Evolutionary conservation across 768 basidiomycete genomes (phyloP).

Genomic region (Lactifluus piperatus): DNA sequence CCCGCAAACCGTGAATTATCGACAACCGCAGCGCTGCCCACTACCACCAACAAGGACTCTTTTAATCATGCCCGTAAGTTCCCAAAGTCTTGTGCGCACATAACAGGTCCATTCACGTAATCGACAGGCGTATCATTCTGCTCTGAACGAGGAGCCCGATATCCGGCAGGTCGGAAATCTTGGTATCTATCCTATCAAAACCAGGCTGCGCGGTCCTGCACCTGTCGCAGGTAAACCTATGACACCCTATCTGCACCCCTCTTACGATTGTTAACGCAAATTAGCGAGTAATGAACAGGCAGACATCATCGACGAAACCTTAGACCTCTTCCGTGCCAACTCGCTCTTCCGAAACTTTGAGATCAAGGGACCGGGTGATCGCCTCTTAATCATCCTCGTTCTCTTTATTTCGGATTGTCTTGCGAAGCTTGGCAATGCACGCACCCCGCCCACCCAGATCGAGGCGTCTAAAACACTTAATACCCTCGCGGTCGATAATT

Average conservation of each 20-base stretch:
- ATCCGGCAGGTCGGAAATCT: slow-evolving; percentile 83
- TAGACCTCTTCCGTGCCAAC: slow-evolving; percentile 97
- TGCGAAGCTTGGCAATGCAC: slow-evolving; percentile 70
- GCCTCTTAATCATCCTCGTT: slow-evolving; percentile 93
- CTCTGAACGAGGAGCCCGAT: slow-evolving; percentile 81
- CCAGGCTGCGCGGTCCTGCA: slow-evolving; percentile 87
- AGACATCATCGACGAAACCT: slow-evolving; percentile 92
- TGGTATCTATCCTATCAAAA: slow-evolving; percentile 82
- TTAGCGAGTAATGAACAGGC: slow-evolving; percentile 68
- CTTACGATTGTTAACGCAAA: slow-evolving; percentile 6
- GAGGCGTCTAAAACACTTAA: slow-evolving; percentile 85
- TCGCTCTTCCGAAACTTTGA: slow-evolving; percentile 99
- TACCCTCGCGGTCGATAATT: slow-evolving; percentile 88
- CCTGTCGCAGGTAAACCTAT: slow-evolving; percentile 51
- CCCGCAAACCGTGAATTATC: neutral
- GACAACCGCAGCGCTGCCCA: neutral
- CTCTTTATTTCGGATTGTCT: slow-evolving; percentile 98
- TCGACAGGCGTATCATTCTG: slow-evolving; percentile 87
- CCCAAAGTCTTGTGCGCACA: neutral
- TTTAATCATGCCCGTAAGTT: slow-evolving; percentile 23
- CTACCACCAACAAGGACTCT: neutral
- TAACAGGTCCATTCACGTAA: neutral
- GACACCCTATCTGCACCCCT: slow-evolving; percentile 6
- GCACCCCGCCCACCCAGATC: slow-evolving; percentile 61
- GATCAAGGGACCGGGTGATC: slow-evolving; percentile 96